Evolutionary conservation across 257 asterid species (phyloP).

Genomic region (Rehmannia glutinosa): DNA sequence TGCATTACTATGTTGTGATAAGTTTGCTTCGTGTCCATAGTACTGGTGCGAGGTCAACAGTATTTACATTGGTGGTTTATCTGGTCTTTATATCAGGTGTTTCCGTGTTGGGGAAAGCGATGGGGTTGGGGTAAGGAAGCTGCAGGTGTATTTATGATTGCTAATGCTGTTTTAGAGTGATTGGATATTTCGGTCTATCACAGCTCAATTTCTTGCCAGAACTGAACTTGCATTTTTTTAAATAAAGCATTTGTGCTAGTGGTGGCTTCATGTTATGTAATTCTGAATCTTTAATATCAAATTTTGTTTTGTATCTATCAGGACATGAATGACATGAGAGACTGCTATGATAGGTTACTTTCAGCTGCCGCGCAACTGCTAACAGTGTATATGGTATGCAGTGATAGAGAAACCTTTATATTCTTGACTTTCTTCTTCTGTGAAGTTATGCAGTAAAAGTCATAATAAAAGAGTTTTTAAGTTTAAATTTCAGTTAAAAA

Average conservation of each 20-base stretch:
- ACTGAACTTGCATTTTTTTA: background rate
- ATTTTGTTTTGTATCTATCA: conserved; percentile 29
- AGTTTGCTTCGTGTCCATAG: conserved; percentile 1
- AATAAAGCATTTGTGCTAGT: background rate
- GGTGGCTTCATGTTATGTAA: background rate
- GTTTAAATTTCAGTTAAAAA: background rate
- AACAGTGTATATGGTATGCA: conserved; percentile 88
- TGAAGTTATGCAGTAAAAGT: conserved; percentile 19
- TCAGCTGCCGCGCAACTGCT: conserved; percentile 96
- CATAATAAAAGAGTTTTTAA: background rate
- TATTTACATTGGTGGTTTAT: background rate
- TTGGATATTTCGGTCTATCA: background rate
- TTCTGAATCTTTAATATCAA: conserved; percentile 5
- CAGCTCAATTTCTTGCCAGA: background rate
- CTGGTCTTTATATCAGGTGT: background rate
- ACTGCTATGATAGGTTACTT: conserved; percentile 84
- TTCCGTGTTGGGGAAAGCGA: background rate
- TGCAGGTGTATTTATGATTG: no score
- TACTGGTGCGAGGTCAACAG: conserved; percentile 2
- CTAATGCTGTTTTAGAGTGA: background rate
- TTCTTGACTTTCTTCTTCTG: conserved; percentile 3
- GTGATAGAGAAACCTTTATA: conserved; percentile 18
- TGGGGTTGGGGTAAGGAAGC: background rate
- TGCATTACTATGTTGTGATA: background rate
- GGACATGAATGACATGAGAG: conserved; percentile 88